Evolutionary conservation across 768 basidiomycete genomes (phyloP).

Genomic region (Lactarius trivialis): DNA sequence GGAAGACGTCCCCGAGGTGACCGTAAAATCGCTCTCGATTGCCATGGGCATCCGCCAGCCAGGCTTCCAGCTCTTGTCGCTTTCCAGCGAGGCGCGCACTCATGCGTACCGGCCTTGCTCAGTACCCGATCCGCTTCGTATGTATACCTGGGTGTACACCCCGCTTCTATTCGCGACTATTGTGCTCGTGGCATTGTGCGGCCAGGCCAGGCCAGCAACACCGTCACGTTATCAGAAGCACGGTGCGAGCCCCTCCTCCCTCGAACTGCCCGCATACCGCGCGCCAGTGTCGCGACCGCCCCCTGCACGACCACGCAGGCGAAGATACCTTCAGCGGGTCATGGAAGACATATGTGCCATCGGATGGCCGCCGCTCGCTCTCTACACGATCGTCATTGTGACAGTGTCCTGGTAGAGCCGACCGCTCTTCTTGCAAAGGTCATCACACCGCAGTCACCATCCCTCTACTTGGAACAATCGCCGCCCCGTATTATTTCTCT

Average conservation of each 20-base stretch:
- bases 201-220: too few relatives aligned
- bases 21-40: conserved; percentile 87
- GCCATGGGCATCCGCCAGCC: conserved; percentile 80
- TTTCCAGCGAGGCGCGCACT: conserved; percentile 39
- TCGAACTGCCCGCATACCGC: background rate
- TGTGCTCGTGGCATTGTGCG: conserved; percentile 33
- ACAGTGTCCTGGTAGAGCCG: background rate
- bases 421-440: too few relatives aligned
- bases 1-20: conserved; percentile 59
- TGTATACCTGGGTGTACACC: conserved; percentile 68
- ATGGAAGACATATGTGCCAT: background rate
- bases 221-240: background rate
- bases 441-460: background rate
- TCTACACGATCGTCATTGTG: background rate
- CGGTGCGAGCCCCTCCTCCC: background rate
- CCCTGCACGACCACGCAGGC: background rate
- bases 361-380: conserved; percentile 8
- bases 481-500: background rate
- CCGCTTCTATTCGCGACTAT: conserved; percentile 62
- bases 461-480: background rate
- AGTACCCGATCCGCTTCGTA: conserved; percentile 77
- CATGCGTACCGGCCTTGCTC: conserved; percentile 61
- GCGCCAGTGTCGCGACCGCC: background rate
- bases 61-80: conserved; percentile 85
- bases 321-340: background rate